Evolutionary conservation across 2,329 filamentous ascomycete species (phyloP).

Genomic region (Tolypocladium sp.): DNA sequence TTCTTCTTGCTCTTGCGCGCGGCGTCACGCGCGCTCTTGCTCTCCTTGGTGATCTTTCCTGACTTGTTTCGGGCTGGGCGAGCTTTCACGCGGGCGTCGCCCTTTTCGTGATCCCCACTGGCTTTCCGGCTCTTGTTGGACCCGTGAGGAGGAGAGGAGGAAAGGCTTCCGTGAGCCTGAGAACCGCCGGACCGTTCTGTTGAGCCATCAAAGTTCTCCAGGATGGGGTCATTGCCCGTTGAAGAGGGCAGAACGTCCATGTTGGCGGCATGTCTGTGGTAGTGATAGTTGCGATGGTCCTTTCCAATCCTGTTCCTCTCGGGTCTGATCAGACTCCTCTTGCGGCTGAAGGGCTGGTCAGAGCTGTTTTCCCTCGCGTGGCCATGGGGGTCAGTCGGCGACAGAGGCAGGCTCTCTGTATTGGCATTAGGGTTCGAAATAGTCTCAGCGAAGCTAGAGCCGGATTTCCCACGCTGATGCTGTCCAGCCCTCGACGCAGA

Average conservation of each 20-base stretch:
- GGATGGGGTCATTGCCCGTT: constrained; percentile 82
- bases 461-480: constrained; percentile 49
- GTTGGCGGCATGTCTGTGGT: constrained; percentile 86
- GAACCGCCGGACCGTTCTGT: constrained; percentile 42
- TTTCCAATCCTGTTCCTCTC: constrained; percentile 79
- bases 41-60: constrained; percentile 55
- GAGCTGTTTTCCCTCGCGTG: constrained; percentile 19
- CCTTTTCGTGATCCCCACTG: constrained; percentile 23
- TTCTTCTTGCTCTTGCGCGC: constrained; percentile 30
- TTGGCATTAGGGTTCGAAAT: constrained; percentile 44
- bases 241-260: constrained; percentile 87
- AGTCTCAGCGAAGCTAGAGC: constrained; percentile 50
- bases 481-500: constrained; percentile 28
- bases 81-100: constrained; percentile 13
- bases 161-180: constrained; percentile 34
- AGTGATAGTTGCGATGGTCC: constrained; percentile 91
- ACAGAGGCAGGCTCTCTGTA: constrained; percentile 47
- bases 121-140: constrained; percentile 24
- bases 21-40: constrained; percentile 29
- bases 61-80: constrained; percentile 36
- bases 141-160: constrained; percentile 32
- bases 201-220: constrained; percentile 66
- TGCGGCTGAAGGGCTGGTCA: constrained; percentile 46
- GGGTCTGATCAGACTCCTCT: constrained; percentile 81
- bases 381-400: constrained; percentile 27